phyloP scores from a whole-genome alignment of 2,329 filamentous ascomycete species.

The Colletotrichum gigasporum region DNA sequence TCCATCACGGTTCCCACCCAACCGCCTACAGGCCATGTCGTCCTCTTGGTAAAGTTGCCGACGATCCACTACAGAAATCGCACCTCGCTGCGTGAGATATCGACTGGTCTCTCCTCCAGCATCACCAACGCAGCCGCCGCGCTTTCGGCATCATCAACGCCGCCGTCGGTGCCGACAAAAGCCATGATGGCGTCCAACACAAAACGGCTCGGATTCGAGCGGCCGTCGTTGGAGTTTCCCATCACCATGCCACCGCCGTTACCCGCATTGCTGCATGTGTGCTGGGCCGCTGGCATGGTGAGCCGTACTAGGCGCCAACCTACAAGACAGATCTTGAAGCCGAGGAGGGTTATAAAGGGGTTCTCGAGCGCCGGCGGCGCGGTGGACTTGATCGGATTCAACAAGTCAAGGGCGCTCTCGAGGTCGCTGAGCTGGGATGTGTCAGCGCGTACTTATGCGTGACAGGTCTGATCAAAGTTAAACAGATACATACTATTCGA shows the following conservation, averaged over 20 bases:
- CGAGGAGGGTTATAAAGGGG: slow-evolving; percentile 14
- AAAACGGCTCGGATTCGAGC: slow-evolving; percentile 17
- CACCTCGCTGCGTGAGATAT: slow-evolving; percentile 10
- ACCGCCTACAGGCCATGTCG: slow-evolving; percentile 15
- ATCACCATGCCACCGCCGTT: neutral
- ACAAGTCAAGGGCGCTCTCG: slow-evolving; percentile 8
- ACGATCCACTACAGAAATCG: slow-evolving; percentile 17
- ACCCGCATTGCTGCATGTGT: neutral
- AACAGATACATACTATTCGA: neutral
- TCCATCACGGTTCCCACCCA: slow-evolving; percentile 15
- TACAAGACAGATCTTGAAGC: slow-evolving; percentile 19
- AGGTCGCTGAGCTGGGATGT: slow-evolving; percentile 1
- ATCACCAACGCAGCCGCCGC: slow-evolving; percentile 7
- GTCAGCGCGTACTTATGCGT: too few relatives aligned
- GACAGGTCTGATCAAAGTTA: too few relatives aligned
- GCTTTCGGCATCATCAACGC: neutral
- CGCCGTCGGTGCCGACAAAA: neutral
- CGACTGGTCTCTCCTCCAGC: neutral
- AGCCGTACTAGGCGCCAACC: slow-evolving; percentile 19
- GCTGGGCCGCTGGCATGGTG: slow-evolving; percentile 11
- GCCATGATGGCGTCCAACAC: slow-evolving; percentile 22
- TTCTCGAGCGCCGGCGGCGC: slow-evolving; percentile 14
- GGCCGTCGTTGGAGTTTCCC: neutral
- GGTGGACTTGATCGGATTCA: slow-evolving; percentile 5
- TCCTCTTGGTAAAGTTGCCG: slow-evolving; percentile 9